Evolutionary conservation across 2,329 filamentous ascomycete genomes (phyloP).

Genomic region (Cyphellophora europaea): DNA sequence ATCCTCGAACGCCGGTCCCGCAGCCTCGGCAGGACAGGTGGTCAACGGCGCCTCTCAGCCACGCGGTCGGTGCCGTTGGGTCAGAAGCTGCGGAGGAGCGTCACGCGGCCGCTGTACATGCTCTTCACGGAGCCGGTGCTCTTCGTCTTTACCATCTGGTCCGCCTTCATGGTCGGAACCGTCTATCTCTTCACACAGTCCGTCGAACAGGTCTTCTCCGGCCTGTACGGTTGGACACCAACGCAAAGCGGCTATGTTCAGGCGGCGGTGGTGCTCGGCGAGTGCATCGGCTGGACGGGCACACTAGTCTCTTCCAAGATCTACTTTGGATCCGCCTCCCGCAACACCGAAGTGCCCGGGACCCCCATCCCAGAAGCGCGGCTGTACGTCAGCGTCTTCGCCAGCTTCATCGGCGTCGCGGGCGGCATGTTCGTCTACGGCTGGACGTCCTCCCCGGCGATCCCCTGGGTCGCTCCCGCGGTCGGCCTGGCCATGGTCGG

Average conservation of each 20-base stretch:
- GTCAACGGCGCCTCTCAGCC: constrained; percentile 18
- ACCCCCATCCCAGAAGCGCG: constrained; percentile 33
- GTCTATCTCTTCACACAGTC: constrained; percentile 43
- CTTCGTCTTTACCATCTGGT: constrained; percentile 39
- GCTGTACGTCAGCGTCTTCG: constrained; percentile 32
- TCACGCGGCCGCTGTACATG: constrained; percentile 27
- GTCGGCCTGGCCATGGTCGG: constrained; percentile 40
- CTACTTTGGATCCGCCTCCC: constrained; percentile 30
- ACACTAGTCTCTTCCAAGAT: constrained; percentile 41
- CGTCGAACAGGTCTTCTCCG: constrained; percentile 63
- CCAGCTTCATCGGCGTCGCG: constrained; percentile 36
- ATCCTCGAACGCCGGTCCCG: constrained; percentile 29
- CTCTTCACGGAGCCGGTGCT: constrained; percentile 42
- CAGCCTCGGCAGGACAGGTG: constrained; percentile 19
- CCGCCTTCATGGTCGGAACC: constrained; percentile 36
- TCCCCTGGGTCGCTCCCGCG: constrained; percentile 40
- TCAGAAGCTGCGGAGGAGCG: constrained; percentile 23
- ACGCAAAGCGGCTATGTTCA: constrained; percentile 39
- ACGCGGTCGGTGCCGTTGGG: too few species aligned
- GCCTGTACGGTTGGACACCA: constrained; percentile 62
- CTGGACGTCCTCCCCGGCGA: constrained; percentile 34
- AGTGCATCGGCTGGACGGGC: constrained; percentile 30
- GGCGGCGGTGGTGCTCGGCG: constrained; percentile 35
- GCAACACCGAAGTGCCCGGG: constrained; percentile 29
- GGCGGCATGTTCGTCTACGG: constrained; percentile 44